Evolutionary conservation across 495 filamentous ascomycete species (phyloP).

Genomic region (Pyronema domesticum): DNA sequence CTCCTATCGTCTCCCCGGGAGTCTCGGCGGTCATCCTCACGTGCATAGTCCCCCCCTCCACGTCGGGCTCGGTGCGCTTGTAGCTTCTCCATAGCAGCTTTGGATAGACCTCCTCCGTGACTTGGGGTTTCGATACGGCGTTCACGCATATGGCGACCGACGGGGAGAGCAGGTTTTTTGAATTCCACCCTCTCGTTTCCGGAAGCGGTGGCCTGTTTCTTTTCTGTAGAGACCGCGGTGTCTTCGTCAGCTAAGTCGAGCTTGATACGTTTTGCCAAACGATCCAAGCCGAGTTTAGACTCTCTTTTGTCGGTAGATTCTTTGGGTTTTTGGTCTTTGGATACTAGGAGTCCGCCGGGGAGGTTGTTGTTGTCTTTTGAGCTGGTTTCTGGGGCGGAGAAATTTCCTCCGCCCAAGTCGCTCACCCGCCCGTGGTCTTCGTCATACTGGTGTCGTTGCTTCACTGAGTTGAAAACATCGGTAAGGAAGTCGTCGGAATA

Average conservation of each 20-base stretch:
- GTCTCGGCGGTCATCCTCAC: slow-evolving; percentile 2
- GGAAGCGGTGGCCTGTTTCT: not conserved
- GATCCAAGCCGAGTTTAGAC: slow-evolving; percentile 19
- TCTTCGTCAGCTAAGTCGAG: slow-evolving; percentile 16
- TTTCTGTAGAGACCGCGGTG: not conserved
- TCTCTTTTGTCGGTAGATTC: slow-evolving; percentile 1
- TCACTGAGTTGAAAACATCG: slow-evolving; percentile 19
- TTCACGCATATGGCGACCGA: slow-evolving; percentile 19
- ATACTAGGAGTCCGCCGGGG: slow-evolving; percentile 18
- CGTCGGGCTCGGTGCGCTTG: slow-evolving; percentile 18
- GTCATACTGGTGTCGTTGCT: slow-evolving; percentile 14
- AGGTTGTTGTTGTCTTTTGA: slow-evolving; percentile 6
- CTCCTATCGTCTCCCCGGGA: slow-evolving; percentile 1
- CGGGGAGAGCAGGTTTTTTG: slow-evolving; percentile 21
- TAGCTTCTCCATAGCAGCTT: slow-evolving; percentile 18
- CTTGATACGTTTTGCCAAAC: slow-evolving; percentile 24
- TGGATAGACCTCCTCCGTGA: slow-evolving; percentile 20
- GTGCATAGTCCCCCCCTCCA: not conserved
- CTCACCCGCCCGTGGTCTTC: slow-evolving; percentile 7
- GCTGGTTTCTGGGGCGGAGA: slow-evolving; percentile 3
- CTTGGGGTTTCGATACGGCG: slow-evolving; percentile 21
- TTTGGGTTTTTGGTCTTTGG: slow-evolving; percentile 3
- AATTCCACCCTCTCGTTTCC: slow-evolving; percentile 19
- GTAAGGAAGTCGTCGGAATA: slow-evolving; percentile 22
- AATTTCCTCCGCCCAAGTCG: slow-evolving; percentile 1